These are phyloP conservation scores for Hypoxylon lienhwacheense DNA, from an alignment of 495 filamentous ascomycete genomes.

Conservation along the genomic window DNA sequence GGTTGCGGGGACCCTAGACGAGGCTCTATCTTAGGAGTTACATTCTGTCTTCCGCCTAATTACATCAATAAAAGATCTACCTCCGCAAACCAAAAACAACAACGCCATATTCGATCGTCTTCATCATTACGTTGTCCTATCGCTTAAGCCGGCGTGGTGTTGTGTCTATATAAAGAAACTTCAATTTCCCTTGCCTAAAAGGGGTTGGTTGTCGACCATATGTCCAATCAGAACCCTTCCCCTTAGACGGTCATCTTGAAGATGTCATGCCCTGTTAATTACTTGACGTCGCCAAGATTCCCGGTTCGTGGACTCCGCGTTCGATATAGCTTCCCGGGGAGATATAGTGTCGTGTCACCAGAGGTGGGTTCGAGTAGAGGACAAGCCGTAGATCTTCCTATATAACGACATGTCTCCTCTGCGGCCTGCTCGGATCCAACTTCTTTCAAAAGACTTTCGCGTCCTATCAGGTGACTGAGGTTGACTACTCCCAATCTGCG, in stretches of 20 bases:
- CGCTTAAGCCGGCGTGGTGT: slow-evolving; percentile 16
- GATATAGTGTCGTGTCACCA: slow-evolving; percentile 15
- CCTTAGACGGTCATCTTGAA: slow-evolving; percentile 13
- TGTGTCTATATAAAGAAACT: slow-evolving; percentile 30
- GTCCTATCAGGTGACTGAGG: slow-evolving; percentile 16
- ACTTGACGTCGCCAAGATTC: slow-evolving; percentile 17
- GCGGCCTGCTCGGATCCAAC: slow-evolving; percentile 3
- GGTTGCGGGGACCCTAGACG: slow-evolving; percentile 22
- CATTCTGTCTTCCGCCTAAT: slow-evolving; percentile 37
- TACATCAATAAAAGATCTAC: slow-evolving; percentile 33
- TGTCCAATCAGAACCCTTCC: slow-evolving; percentile 24
- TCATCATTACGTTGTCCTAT: slow-evolving; percentile 14
- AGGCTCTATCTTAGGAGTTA: slow-evolving; percentile 26
- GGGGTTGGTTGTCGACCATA: slow-evolving; percentile 11
- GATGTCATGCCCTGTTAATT: slow-evolving; percentile 27
- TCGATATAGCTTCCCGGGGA: slow-evolving; percentile 15
- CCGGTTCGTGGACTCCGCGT: slow-evolving; percentile 33
- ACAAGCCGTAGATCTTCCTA: slow-evolving; percentile 10
- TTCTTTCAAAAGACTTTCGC: slow-evolving; percentile 25
- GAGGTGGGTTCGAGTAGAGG: slow-evolving; percentile 5
- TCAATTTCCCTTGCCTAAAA: slow-evolving; percentile 28
- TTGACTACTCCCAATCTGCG: slow-evolving; percentile 18
- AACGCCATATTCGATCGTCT: slow-evolving; percentile 18
- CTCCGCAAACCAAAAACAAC: slow-evolving; percentile 31
- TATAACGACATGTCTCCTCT: slow-evolving; percentile 23